phyloP scores from a whole-genome alignment of 306 rosid genomes.

The Cyamopsis tetragonoloba region DNA sequence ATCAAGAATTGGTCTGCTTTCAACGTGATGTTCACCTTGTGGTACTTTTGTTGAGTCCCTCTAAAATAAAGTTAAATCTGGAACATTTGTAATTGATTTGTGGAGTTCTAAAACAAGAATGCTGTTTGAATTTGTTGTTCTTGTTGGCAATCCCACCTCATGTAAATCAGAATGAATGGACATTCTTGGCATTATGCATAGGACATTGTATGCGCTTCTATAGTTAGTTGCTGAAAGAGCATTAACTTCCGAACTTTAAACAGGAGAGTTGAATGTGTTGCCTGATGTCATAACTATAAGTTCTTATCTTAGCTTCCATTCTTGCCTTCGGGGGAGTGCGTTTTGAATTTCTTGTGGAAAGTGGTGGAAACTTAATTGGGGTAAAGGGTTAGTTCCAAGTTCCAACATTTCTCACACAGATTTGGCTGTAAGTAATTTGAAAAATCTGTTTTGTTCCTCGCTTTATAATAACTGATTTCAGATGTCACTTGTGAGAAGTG shows the following conservation, averaged over 20 bases:
- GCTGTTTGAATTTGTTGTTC: neutral
- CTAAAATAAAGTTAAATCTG: conserved; percentile 56
- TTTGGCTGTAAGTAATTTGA: neutral
- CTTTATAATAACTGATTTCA: neutral
- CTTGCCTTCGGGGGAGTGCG: neutral
- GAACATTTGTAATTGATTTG: conserved; percentile 23
- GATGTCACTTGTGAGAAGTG: neutral
- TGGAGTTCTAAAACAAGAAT: conserved; percentile 14
- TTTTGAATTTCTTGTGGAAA: neutral
- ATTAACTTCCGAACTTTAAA: neutral
- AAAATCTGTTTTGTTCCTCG: neutral
- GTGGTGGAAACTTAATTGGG: neutral
- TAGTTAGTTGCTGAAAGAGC: neutral
- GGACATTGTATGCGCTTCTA: neutral
- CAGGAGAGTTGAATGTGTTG: neutral
- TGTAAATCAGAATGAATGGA: conserved; percentile 9
- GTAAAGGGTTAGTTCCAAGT: neutral
- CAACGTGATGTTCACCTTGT: conserved; percentile 24
- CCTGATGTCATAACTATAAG: neutral
- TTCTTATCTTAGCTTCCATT: neutral
- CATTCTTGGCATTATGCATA: conserved; percentile 3
- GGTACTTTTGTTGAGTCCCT: conserved; percentile 25
- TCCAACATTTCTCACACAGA: neutral
- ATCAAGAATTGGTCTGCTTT: conserved; percentile 18
- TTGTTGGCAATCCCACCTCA: neutral